A percentile compares a stretch with the other conserved stretches of the same genome.
These are phyloP conservation scores for Zygosaccharomyces siamensis DNA, from an alignment of 805 yeast genomes.

Conservation along the genomic window DNA sequence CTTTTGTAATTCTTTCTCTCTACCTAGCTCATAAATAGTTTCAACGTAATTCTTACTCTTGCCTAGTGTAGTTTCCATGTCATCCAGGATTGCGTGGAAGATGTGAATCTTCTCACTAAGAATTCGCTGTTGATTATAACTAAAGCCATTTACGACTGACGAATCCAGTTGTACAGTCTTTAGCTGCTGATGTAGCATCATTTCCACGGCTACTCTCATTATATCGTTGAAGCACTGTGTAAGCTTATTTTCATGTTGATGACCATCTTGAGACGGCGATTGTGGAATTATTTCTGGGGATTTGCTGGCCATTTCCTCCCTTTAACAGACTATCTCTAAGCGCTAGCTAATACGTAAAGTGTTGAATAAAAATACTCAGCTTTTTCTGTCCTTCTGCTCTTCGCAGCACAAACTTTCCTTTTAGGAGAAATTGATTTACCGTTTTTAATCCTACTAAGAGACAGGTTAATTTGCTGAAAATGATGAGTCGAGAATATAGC, in stretches of 20 bases:
- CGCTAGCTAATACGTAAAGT: neutral
- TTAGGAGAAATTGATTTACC: conserved; percentile 1
- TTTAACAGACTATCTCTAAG: neutral
- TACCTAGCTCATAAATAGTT: conserved; percentile 25
- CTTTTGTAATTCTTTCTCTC: conserved; percentile 32
- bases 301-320: conserved; percentile 1
- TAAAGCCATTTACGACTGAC: conserved; percentile 25
- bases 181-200: conserved; percentile 34
- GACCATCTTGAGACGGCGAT: conserved; percentile 2
- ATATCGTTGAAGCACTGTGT: conserved; percentile 34
- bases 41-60: conserved; percentile 30
- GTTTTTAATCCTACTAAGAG: neutral
- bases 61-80: conserved; percentile 27
- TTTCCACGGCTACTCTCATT: conserved; percentile 32
- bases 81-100: conserved; percentile 32
- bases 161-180: conserved; percentile 32
- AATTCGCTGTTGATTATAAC: conserved; percentile 23
- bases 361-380: neutral
- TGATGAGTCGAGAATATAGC: neutral
- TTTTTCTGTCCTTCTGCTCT: neutral
- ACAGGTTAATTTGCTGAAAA: neutral
- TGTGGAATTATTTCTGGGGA: conserved; percentile 1
- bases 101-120: conserved; percentile 27
- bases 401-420: neutral
- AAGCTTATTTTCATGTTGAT: conserved; percentile 23